These are phyloP conservation scores for Veloporphyrellus conicus DNA, from an alignment of 1,284 basidiomycete species.

Conservation along the genomic window DNA sequence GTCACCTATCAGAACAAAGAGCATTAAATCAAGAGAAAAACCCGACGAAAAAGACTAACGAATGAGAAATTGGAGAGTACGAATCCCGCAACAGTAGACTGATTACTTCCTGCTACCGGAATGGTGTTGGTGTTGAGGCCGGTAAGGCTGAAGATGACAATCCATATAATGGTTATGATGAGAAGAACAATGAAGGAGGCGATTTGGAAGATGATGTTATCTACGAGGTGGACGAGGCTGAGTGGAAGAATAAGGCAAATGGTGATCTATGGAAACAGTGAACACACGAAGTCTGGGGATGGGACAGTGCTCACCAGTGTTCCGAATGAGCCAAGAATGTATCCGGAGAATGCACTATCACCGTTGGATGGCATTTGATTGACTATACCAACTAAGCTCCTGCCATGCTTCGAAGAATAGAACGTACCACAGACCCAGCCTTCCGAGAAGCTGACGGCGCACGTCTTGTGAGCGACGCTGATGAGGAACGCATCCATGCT, in stretches of 20 bases:
- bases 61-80: slow-evolving; percentile 26
- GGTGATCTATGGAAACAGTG: slow-evolving; percentile 18
- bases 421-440: slow-evolving; percentile 24
- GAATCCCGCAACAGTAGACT: slow-evolving; percentile 22
- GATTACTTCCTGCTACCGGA: slow-evolving; percentile 13
- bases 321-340: slow-evolving; percentile 26
- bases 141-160: slow-evolving; percentile 14
- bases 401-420: background rate
- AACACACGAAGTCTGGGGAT: background rate
- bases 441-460: slow-evolving; percentile 24
- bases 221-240: slow-evolving; percentile 24
- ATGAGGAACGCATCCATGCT: slow-evolving; percentile 28
- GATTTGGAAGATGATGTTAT: slow-evolving; percentile 25
- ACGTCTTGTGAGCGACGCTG: slow-evolving; percentile 25
- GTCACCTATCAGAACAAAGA: slow-evolving; percentile 14
- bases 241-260: slow-evolving; percentile 19
- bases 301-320: slow-evolving; percentile 15
- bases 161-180: slow-evolving; percentile 20
- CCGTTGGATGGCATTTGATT: slow-evolving; percentile 6
- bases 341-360: slow-evolving; percentile 20
- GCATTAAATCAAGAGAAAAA: background rate
- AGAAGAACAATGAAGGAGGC: slow-evolving; percentile 23
- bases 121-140: slow-evolving; percentile 10
- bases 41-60: slow-evolving; percentile 6
- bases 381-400: slow-evolving; percentile 11